Base-by-base conservation (phyloP, 495 filamentous ascomycete species). In the Cenococcum geophilum region DNA sequence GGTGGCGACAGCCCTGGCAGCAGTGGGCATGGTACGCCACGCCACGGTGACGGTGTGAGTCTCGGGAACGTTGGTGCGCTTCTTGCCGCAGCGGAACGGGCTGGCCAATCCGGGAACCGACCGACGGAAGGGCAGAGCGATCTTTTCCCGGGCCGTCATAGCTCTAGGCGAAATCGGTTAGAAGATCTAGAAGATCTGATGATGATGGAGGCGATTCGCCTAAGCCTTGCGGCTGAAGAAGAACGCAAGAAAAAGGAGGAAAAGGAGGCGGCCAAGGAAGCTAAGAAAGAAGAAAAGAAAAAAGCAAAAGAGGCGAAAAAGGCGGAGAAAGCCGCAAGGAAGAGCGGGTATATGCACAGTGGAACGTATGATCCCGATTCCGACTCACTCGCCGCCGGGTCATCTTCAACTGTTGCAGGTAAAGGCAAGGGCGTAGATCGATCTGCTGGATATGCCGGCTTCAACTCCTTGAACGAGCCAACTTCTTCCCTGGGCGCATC, bases 171-270 rank as follows among this genome's bases (percentile, higher is more conserved):
- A 53, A 83, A 70, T 55, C 78, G 90, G 49, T 79, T 93, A 56
- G 89, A 95, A 48, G 92, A 97, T 67, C 76, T 97, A 11, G 93
- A 98, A 70, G 92, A 96, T 51, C 89, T 97, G 78, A 98, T 98
- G 93, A 89, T 97, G 81, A 88, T 92, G 80, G 93, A 97, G 71
- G 93, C 93, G 1, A 92, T 98, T 56, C 79, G 93, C 34, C 74
- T 96, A 50, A 95, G 89, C 53, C 77, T 97, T 25, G 91, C 87
- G 8, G 87, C 87, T 34, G 93, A 98, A 68, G 93, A 98, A 67
- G 91, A 97, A 48, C 82, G 92, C 51, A 85, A 86, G 63, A 86
- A 80, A 52, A 87, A 87, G 67, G 87, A 87, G 34, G 89, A 93
- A 53, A 91, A 93, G 68, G 88, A 91, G 66, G 79, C 80, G 4